These are phyloP conservation scores for Camelina laxa DNA, from an alignment of 345 rosid species.

Conservation along the genomic window DNA sequence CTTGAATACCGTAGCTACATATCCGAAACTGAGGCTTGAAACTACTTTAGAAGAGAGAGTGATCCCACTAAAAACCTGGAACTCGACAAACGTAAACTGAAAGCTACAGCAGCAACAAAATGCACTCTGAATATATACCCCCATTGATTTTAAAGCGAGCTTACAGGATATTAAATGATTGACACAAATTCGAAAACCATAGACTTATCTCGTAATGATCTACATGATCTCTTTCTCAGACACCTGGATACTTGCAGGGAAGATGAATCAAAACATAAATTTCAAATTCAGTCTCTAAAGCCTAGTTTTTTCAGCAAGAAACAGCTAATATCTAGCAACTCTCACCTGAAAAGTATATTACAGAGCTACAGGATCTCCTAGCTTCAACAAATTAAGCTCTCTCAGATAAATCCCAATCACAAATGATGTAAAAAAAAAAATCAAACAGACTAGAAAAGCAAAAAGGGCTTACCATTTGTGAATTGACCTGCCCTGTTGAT, in stretches of 20 bases:
- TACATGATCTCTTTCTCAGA: slow-evolving; percentile 23
- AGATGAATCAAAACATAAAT: background rate
- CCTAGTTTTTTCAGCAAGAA: slow-evolving; percentile 10
- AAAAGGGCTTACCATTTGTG: slow-evolving; percentile 54
- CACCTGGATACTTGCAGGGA: slow-evolving; percentile 8
- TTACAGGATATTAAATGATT: background rate
- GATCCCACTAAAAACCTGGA: background rate
- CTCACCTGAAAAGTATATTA: background rate
- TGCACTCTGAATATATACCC: background rate
- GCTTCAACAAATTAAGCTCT: slow-evolving; percentile 5
- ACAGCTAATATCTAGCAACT: background rate
- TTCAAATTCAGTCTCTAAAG: slow-evolving; percentile 20
- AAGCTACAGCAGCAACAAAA: background rate
- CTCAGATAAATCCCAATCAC: too few species aligned
- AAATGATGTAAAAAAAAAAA: background rate
- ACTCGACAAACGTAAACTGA: background rate
- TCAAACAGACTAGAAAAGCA: slow-evolving; percentile 11
- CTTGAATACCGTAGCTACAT: background rate
- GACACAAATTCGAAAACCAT: background rate
- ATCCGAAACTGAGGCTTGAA: background rate
- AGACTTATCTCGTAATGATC: background rate
- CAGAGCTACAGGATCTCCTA: slow-evolving; percentile 20
- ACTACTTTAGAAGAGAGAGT: background rate
- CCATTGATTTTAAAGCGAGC: background rate
- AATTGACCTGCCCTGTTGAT: slow-evolving; percentile 55